Conservation (phyloP, 306 rosid genomes). For the Medicago lupulina region DNA sequence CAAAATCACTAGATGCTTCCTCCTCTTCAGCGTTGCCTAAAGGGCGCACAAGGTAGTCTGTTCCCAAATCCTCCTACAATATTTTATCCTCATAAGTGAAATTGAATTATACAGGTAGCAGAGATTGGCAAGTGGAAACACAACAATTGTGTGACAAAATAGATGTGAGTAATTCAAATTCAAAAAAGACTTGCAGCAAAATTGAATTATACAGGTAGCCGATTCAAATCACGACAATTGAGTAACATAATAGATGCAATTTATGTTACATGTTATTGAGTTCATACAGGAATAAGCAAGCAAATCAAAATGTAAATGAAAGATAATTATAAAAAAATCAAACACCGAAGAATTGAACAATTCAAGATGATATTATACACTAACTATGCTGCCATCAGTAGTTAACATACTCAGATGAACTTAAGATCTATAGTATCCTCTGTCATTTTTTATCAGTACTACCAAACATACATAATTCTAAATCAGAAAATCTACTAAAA, state of each 20-base stretch:
- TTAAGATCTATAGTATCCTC: not conserved
- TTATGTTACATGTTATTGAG: not conserved
- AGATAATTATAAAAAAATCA: not conserved
- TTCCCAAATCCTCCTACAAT: conserved; percentile 75
- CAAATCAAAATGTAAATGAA: conserved; percentile 11
- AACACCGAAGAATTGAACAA: not conserved
- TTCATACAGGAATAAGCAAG: not conserved
- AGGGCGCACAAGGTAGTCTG: conserved; percentile 81
- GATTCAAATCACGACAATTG: no score
- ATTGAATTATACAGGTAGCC: no score
- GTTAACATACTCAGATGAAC: conserved; percentile 18
- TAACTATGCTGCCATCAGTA: not conserved
- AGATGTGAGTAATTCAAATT: no score
- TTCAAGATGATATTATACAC: not conserved
- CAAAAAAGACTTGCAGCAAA: no score
- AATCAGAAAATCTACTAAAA: not conserved
- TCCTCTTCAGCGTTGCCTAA: conserved; percentile 78
- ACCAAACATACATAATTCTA: not conserved
- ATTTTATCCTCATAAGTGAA: conserved; percentile 26
- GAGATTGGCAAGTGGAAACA: no score
- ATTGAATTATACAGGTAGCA: not conserved
- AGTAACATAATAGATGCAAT: no score
- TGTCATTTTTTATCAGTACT: no score
- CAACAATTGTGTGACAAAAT: no score
- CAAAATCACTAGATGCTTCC: conserved; percentile 87